These are phyloP conservation scores for Myxozyma melibiosi DNA, from an alignment of 805 yeast genomes.

Conservation along the genomic window DNA sequence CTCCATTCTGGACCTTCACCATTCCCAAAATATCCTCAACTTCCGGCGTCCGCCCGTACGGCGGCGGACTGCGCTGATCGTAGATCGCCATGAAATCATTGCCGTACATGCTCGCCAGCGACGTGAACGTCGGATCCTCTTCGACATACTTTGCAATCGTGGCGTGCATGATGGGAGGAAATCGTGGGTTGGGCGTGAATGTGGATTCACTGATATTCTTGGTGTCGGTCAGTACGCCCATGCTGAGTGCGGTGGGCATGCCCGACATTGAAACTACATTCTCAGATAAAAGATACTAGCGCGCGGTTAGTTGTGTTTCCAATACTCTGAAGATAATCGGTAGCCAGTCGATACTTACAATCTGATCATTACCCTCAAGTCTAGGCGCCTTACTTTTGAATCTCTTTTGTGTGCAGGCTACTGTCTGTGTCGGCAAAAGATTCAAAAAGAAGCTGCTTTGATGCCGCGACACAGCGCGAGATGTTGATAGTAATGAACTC, in stretches of 20 bases:
- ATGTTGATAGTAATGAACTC: no score
- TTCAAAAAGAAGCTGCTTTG: no score
- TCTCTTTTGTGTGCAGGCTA: no score
- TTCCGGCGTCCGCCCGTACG: constrained; percentile 67
- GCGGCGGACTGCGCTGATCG: constrained; percentile 67
- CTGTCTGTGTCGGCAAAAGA: no score
- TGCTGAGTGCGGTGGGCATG: constrained; percentile 16
- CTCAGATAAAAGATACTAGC: constrained; percentile 4
- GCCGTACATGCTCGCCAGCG: constrained; percentile 40
- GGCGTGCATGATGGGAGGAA: constrained; percentile 23
- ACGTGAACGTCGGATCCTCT: constrained; percentile 37
- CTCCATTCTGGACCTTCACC: constrained; percentile 59
- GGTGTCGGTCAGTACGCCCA: constrained; percentile 7
- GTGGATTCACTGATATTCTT: neutral
- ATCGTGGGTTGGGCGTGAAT: constrained; percentile 18
- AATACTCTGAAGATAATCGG: no score
- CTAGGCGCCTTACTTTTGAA: neutral
- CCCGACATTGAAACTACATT: constrained; percentile 16
- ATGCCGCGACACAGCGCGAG: no score
- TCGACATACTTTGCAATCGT: constrained; percentile 37
- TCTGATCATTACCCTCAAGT: constrained; percentile 8
- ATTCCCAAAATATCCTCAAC: constrained; percentile 73
- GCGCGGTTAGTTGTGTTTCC: neutral
- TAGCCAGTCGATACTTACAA: no score
- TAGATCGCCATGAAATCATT: constrained; percentile 65